Percentiles rank a stretch among this genome's conserved stretches.
These are phyloP conservation scores for Graphium sp. DNA, from an alignment of 2,329 filamentous ascomycete genomes.

Conservation along the genomic window DNA sequence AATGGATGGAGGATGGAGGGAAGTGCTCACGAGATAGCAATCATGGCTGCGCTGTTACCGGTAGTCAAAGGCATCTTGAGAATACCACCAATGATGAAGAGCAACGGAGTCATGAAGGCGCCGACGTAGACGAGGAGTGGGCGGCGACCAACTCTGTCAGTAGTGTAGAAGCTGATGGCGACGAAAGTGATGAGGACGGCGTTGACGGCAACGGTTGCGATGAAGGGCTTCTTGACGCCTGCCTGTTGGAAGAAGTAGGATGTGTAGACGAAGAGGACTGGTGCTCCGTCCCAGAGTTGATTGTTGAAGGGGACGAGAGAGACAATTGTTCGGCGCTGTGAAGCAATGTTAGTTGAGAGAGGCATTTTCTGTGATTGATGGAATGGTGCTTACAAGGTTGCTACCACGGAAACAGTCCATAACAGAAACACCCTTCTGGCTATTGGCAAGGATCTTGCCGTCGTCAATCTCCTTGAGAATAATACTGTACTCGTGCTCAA, in stretches of 20 bases:
- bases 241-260: constrained; percentile 25
- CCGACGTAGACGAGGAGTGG: constrained; percentile 15
- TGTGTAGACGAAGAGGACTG: constrained; percentile 17
- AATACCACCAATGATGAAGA: constrained; percentile 20
- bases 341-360: no score
- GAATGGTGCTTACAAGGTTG: constrained; percentile 7
- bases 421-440: constrained; percentile 19
- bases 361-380: background rate
- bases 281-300: constrained; percentile 15
- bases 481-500: constrained; percentile 10
- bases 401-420: constrained; percentile 20
- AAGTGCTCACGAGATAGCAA: constrained; percentile 14
- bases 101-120: constrained; percentile 16
- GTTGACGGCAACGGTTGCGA: constrained; percentile 15
- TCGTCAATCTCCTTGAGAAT: constrained; percentile 15
- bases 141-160: constrained; percentile 14
- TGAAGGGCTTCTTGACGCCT: constrained; percentile 19
- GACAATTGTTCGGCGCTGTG: constrained; percentile 9
- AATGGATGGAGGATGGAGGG: no score
- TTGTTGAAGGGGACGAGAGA: constrained; percentile 16
- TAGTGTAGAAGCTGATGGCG: constrained; percentile 14
- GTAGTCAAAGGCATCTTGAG: constrained; percentile 8
- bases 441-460: constrained; percentile 16
- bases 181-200: constrained; percentile 12
- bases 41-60: constrained; percentile 15